A percentile compares a stretch with the other conserved stretches of the same genome.
phyloP scores from a whole-genome alignment of 768 basidiomycete genomes.

The Termitomyces sp. region DNA sequence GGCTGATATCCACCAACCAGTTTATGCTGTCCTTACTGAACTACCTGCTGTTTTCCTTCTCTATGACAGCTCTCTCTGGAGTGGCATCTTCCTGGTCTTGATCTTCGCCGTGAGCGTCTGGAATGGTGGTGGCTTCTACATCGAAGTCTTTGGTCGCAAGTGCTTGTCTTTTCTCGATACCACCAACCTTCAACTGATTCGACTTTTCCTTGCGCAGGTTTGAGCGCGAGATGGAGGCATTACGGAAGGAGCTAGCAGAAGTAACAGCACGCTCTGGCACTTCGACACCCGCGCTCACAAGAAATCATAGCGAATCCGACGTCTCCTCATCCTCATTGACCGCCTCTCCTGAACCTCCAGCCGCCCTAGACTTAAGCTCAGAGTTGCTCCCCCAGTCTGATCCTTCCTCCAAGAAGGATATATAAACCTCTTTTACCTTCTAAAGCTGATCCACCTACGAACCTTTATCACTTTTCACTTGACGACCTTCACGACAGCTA shows the following conservation, averaged over 20 bases:
- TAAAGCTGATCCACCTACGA: neutral
- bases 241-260: slow-evolving; percentile 87
- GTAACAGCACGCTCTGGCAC: slow-evolving; percentile 45
- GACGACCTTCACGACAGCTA: slow-evolving; percentile 4
- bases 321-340: slow-evolving; percentile 11
- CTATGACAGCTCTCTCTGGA: slow-evolving; percentile 77
- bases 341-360: slow-evolving; percentile 6
- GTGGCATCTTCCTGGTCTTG: slow-evolving; percentile 66
- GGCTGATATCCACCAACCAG: slow-evolving; percentile 28
- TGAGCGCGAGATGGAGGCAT: slow-evolving; percentile 84
- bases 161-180: slow-evolving; percentile 32
- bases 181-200: slow-evolving; percentile 1
- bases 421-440: neutral
- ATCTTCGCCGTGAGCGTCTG: slow-evolving; percentile 88
- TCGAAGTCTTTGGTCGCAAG: slow-evolving; percentile 97
- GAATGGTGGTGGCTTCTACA: slow-evolving; percentile 96
- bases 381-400: slow-evolving; percentile 6
- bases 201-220: slow-evolving; percentile 46
- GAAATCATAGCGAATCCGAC: slow-evolving; percentile 11
- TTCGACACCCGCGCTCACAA: slow-evolving; percentile 38
- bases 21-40: slow-evolving; percentile 82
- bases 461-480: neutral
- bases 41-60: slow-evolving; percentile 79
- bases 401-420: slow-evolving; percentile 6
- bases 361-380: slow-evolving; percentile 9